These are phyloP conservation scores for Zymoseptoria tritici DNA, from an alignment of 2,329 filamentous ascomycete species.

Conservation along the genomic window DNA sequence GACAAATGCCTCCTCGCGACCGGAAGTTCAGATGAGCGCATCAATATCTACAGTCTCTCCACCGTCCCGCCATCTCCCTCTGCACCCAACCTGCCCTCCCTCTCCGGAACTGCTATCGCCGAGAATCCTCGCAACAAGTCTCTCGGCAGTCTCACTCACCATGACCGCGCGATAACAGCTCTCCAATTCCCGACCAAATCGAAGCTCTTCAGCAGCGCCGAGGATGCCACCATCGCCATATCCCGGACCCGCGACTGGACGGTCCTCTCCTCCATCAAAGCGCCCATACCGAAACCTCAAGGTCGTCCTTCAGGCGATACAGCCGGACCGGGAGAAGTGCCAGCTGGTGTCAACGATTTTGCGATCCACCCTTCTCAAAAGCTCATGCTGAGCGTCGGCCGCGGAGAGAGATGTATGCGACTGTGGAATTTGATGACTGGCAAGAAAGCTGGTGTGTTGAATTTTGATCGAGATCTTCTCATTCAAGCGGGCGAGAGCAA, in stretches of 20 bases:
- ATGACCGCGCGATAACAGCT: conserved; percentile 71
- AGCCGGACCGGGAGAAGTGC: conserved; percentile 69
- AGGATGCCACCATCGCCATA: conserved; percentile 87
- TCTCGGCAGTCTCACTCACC: conserved; percentile 78
- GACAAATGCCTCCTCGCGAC: conserved; percentile 84
- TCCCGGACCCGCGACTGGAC: conserved; percentile 85
- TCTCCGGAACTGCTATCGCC: conserved; percentile 65
- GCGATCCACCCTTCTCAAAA: conserved; percentile 95
- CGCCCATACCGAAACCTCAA: conserved; percentile 69
- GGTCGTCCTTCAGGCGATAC: conserved; percentile 87
- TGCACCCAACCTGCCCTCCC: conserved; percentile 48
- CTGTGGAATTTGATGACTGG: conserved; percentile 96
- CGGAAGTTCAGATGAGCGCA: conserved; percentile 84
- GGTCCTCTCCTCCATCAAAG: conserved; percentile 79
- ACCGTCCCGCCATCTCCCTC: conserved; percentile 47
- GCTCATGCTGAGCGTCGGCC: conserved; percentile 87
- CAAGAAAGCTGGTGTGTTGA: conserved; percentile 87
- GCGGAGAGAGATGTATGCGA: conserved; percentile 83
- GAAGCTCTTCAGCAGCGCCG: conserved; percentile 79
- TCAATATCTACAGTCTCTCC: conserved; percentile 90
- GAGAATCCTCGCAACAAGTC: conserved; percentile 85
- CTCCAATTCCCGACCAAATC: conserved; percentile 76
- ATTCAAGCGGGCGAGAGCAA: conserved; percentile 68
- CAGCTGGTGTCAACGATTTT: conserved; percentile 88
- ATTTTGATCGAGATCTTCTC: conserved; percentile 68